These are phyloP conservation scores for Kingdonia uniflora DNA, from an alignment of 164 flowering plant species.

Conservation along the genomic window DNA sequence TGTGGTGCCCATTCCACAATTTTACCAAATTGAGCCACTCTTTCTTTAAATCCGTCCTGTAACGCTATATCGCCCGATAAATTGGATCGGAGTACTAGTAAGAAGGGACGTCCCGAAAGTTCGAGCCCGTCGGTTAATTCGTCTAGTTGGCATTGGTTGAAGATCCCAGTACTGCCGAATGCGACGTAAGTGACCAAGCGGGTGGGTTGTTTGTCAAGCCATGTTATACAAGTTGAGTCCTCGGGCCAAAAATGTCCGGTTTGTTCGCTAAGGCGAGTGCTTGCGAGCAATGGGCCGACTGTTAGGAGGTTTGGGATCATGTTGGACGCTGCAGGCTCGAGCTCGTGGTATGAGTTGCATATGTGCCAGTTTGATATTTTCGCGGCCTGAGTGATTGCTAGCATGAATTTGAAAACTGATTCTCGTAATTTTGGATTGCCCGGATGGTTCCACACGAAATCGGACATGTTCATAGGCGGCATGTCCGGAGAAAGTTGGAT, in stretches of 20 bases:
- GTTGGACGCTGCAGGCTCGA: constrained; percentile 15
- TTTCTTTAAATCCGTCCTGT: constrained; percentile 12
- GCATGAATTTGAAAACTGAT: not conserved
- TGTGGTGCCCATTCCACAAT: constrained; percentile 16
- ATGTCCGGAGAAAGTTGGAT: not conserved
- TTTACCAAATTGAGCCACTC: constrained; percentile 2
- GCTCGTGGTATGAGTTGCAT: constrained; percentile 30
- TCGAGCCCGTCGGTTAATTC: constrained; percentile 24
- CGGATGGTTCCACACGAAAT: not conserved
- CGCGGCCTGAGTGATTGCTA: not conserved
- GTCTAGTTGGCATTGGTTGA: constrained; percentile 9
- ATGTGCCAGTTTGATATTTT: constrained; percentile 15
- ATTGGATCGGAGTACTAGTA: constrained; percentile 18
- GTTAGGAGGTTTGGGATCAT: constrained; percentile 14
- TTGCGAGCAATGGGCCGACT: constrained; percentile 23
- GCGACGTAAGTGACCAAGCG: constrained; percentile 21
- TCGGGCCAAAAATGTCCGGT: constrained; percentile 6
- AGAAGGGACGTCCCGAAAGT: constrained; percentile 13
- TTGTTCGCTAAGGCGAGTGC: constrained; percentile 7
- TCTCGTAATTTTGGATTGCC: not conserved
- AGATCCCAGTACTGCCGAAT: constrained; percentile 16
- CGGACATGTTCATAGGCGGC: not conserved
- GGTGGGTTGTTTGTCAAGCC: constrained; percentile 21
- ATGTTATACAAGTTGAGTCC: constrained; percentile 14
- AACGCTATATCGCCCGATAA: not conserved